Evolutionary conservation across 78 protist genomes (phyloP), one percentile per base, ranked within the genome.

Genomic region (Chrysochromulina parva): DNA sequence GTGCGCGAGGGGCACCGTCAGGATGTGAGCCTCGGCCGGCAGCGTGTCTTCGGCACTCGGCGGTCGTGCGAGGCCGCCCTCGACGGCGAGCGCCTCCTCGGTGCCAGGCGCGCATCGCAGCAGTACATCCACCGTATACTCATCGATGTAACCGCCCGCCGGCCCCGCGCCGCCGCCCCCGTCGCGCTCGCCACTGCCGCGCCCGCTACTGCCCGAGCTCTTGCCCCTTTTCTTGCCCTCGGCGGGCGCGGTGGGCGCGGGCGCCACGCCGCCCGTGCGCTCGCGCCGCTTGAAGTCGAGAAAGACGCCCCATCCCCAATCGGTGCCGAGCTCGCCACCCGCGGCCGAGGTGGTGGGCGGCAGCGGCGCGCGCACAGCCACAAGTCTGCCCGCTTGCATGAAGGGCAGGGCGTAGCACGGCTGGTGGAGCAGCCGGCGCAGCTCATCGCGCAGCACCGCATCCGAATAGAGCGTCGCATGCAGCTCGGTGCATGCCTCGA

Each of bases 241-340:
- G 38, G 38, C 38, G 38, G 38, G 38, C 38, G 38, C 38, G 38
- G 38, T 38, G 38, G 38, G 38, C 38, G 38, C 38, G 38, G 38
- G 38, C 38, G 38, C 38, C 38, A 38, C 38, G 38, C 38, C 38
- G 38, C 38, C 38, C 38, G 38, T 38, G 67, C 65, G 16, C 52
- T 54, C 26, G 57, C 13, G 91, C 67, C 22, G 82, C 48, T 50
- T 76, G 67, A 4, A 48, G 85, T 7, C 24, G 67, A 97, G 69
- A 26, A 97, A 66, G 24, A 81, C 92, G 90, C 98, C 98, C 95
- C 96, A 97, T 20, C 97, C 98, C 95, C 95, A 96, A 28, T 97
- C 93, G 58, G 60, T 20, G 38, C 38, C 38, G 38, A 38, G 38
- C 38, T 38, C 38, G 38, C 38, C 38, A 38, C 38, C 38, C 38